These are phyloP conservation scores for Sclerotinia subarctica DNA, from an alignment of 2,329 filamentous ascomycete species.

Conservation along the genomic window DNA sequence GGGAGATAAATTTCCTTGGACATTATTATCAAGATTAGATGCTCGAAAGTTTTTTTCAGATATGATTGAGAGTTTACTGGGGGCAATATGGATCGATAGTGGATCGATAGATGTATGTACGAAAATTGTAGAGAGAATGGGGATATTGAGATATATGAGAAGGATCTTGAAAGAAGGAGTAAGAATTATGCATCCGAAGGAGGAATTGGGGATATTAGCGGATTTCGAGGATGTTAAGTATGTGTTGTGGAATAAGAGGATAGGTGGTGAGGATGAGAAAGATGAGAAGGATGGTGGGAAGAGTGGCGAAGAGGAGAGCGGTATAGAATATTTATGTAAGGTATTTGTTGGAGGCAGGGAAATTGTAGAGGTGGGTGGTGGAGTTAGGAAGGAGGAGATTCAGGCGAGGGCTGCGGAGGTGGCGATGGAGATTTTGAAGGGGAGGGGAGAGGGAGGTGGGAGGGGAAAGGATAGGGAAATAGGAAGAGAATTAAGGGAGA, in stretches of 20 bases:
- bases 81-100: constrained; percentile 80
- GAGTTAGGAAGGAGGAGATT: constrained; percentile 50
- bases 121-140: constrained; percentile 58
- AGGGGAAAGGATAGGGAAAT: neutral
- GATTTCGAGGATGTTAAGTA: constrained; percentile 55
- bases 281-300: neutral
- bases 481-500: neutral
- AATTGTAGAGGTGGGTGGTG: constrained; percentile 47
- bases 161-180: constrained; percentile 52
- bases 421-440: constrained; percentile 43
- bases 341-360: constrained; percentile 49
- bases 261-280: constrained; percentile 7
- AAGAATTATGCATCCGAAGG: constrained; percentile 62
- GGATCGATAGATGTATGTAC: constrained; percentile 60
- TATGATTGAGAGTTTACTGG: constrained; percentile 75
- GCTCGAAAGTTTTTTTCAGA: constrained; percentile 80
- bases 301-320: no score
- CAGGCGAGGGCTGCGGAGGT: constrained; percentile 53
- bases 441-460: neutral
- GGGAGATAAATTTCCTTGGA: constrained; percentile 70
- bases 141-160: constrained; percentile 54
- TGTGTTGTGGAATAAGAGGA: constrained; percentile 36
- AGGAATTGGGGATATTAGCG: constrained; percentile 61
- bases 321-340: constrained; percentile 43
- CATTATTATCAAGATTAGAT: constrained; percentile 60